phyloP scores from a whole-genome alignment of 768 basidiomycete genomes.

The Suillus lakei region DNA sequence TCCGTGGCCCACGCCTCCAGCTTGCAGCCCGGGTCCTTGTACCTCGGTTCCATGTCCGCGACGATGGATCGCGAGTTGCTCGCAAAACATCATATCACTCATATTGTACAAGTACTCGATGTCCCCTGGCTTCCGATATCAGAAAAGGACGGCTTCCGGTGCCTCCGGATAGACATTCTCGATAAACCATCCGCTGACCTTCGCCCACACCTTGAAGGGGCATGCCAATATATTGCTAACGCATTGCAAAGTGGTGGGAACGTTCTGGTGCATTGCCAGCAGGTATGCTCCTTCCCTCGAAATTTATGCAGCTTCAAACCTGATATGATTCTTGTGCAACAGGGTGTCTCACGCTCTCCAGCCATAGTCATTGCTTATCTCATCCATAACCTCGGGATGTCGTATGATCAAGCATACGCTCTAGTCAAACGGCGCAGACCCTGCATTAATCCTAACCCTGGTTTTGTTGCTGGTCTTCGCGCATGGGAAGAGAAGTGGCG shows the following conservation, averaged over 20 bases:
- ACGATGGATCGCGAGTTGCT: conserved; percentile 60
- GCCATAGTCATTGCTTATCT: conserved; percentile 83
- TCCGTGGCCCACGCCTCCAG: conserved; percentile 19
- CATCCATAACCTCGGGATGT: conserved; percentile 74
- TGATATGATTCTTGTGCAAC: conserved; percentile 8
- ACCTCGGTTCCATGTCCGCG: conserved; percentile 70
- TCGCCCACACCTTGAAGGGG: conserved; percentile 68
- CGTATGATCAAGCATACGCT: conserved; percentile 66
- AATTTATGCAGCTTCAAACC: background rate
- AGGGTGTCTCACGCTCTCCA: conserved; percentile 82
- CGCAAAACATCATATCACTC: conserved; percentile 51
- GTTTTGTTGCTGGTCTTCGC: conserved; percentile 63
- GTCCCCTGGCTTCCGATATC: conserved; percentile 62
- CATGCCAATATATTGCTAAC: conserved; percentile 67
- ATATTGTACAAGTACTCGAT: conserved; percentile 71
- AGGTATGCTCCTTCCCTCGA: conserved; percentile 50
- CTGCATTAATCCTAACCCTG: conserved; percentile 80
- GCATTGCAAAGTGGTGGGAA: conserved; percentile 63
- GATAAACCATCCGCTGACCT: conserved; percentile 67
- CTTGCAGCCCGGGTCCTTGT: conserved; percentile 55
- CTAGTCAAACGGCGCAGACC: conserved; percentile 68
- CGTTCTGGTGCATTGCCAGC: conserved; percentile 82
- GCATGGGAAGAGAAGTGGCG: conserved; percentile 57
- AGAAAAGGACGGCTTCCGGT: conserved; percentile 51
- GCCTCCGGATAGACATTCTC: conserved; percentile 70